Base-by-base conservation (phyloP, 805 yeast species). In the Schwanniomyces sp. region DNA sequence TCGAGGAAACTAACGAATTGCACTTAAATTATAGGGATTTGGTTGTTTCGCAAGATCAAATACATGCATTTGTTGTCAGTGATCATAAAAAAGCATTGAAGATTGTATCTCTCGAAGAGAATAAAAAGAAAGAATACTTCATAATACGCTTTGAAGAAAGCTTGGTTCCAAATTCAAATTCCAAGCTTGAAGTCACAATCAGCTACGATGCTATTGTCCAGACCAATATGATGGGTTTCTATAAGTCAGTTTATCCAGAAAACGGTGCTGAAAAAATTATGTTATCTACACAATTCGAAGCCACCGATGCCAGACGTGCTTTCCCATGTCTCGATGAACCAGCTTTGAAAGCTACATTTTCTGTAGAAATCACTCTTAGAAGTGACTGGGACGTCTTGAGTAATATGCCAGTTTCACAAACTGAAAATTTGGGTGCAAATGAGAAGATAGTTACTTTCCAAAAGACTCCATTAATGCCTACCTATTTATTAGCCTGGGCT, bases 281-380 rank as follows among this genome's bases (percentile, higher is more conserved):
- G 70, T 64, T 77, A 9, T 70, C 79, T 16, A 80, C 85, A 9
- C 85, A 80, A 55, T 79, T 80, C 47, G 85, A 80, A 61, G 80
- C 84, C 21, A 76, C 82, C 3, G 84, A 79, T 55, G 84, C 84
- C 16, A 67, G 85, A 56, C 70, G 81, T 46, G 80, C 83, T 6
- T 80, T 80, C 57, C 85, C 85, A 7, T 79, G 82, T 57, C 62
- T 77, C 47, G 85, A 80, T 57, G 84, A 80, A 57, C 85, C 85
- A 2, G 72, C 69, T 45, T 60, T 76, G 42, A 80, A 79, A 63
- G 84, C 86, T 16, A 75, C 81, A 3, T 78, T 86, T 61, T 61
- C 67, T 28, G 76, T 87, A 28, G 69, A 64, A 24, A 40, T 74
- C 36, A 55, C 72, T 1, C 60, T 72, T 4, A 61, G 61, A 25